These are phyloP conservation scores for Penicillium coffeae DNA, from an alignment of 495 filamentous ascomycete genomes.

Conservation along the genomic window DNA sequence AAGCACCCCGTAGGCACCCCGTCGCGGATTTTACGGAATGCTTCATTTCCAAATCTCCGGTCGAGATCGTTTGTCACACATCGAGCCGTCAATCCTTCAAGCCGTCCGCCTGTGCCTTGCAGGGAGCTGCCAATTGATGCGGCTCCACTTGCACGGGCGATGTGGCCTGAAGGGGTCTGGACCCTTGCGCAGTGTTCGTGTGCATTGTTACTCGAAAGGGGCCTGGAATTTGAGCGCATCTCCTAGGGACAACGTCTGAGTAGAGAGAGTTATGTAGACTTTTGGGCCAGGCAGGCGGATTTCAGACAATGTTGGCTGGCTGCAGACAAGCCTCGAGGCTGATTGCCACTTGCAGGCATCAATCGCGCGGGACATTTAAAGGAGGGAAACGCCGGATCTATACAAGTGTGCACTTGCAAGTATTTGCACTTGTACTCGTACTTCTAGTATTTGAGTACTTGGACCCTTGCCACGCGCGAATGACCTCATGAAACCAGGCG, in stretches of 20 bases:
- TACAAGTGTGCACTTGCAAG: neutral
- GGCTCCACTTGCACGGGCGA: constrained; percentile 15
- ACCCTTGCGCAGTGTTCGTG: constrained; percentile 17
- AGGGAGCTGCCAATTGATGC: constrained; percentile 6
- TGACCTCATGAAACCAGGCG: neutral
- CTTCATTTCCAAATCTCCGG: neutral
- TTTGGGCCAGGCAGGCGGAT: neutral
- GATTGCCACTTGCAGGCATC: constrained; percentile 1
- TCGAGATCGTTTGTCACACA: too few relatives aligned
- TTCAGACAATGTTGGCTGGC: neutral
- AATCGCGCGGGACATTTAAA: neutral
- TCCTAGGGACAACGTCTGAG: too few relatives aligned
- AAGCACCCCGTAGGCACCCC: too few relatives aligned
- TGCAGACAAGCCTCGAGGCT: neutral
- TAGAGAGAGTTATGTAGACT: too few relatives aligned
- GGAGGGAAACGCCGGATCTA: neutral
- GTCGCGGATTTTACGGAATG: too few relatives aligned
- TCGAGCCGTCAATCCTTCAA: too few relatives aligned
- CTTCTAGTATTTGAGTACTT: too few relatives aligned
- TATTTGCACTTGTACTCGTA: neutral
- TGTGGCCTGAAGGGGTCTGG: constrained; percentile 21
- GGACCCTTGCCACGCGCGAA: neutral
- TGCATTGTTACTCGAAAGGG: constrained; percentile 15
- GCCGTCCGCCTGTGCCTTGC: constrained; percentile 2
- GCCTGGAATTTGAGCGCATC: neutral